Evolutionary conservation across 805 yeast genomes (phyloP), one percentile per base, ranked within the genome.

Genomic region (Lachancea quebecensis): DNA sequence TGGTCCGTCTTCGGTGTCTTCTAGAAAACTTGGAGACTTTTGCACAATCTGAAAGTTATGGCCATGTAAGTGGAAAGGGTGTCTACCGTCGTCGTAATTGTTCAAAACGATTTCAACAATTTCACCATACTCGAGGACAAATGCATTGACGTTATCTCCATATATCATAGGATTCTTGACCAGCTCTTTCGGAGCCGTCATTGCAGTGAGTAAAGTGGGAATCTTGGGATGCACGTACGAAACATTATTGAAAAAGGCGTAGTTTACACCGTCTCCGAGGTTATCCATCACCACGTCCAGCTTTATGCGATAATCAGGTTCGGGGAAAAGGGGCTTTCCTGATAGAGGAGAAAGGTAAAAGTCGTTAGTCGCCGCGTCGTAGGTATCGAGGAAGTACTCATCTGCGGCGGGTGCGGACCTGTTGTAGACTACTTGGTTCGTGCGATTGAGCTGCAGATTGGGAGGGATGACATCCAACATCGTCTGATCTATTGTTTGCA

Each of bases 11-110:
- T 71, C 77, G 27, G 36, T 10, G n/a, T n/a, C 16, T 33, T 80
- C 85, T 29, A 66, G 75, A 46, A 68, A 72, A 2, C 70, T 75
- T 15, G 61, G 67, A 3, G 78, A 77, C 59, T 79, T 74, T 41
- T 71, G 71, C 34, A 82, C 66, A 17, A 82, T 62, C 65, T 81
- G 88, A 70, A 82, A 82, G 40, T 64, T 72, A 58, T 82, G 89
- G 12, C 90, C 90, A 57, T 82, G 90, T 54, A 82, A 71, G 62
- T 82, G 90, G 78, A 82, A 82, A 17, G 88, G 88, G 62, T 82
- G 90, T 52, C 80, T 80, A 48, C 88, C 85, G 3, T 83, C 81
- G 62, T 89, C 96, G 57, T 71, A 73, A 59, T 89, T 90, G 60
- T 87, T 84, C 38, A 89, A 61, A 1, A 87, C 84, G 38, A 89